Conservation (phyloP, 768 basidiomycete genomes). For the Serpula lacrymans region DNA sequence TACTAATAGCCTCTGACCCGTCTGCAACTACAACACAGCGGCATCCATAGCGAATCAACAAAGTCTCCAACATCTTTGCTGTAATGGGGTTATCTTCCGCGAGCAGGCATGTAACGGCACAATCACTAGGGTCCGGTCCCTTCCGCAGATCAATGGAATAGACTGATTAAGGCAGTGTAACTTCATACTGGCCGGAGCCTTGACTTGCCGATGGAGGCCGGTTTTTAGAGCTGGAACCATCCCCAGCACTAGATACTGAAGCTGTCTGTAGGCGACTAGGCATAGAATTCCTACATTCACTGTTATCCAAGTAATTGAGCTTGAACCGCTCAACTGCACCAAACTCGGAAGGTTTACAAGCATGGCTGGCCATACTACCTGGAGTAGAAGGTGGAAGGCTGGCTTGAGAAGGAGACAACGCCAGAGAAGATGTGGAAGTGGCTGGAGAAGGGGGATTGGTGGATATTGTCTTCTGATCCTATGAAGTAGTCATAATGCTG, state of each 20-base stretch:
- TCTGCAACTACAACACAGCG: constrained; percentile 96
- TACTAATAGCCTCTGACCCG: constrained; percentile 94
- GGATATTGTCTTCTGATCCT: constrained; percentile 56
- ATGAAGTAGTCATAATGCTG: constrained; percentile 66
- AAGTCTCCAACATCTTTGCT: constrained; percentile 93
- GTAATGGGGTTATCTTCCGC: constrained; percentile 99
- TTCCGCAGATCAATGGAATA: constrained; percentile 78
- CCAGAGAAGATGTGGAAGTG: constrained; percentile 87
- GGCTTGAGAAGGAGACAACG: constrained; percentile 81
- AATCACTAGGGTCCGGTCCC: constrained; percentile 75
- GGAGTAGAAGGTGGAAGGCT: constrained; percentile 72
- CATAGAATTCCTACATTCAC: constrained; percentile 77
- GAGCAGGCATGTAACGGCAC: constrained; percentile 88
- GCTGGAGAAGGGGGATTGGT: constrained; percentile 91
- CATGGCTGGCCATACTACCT: constrained; percentile 53
- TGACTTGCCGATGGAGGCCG: constrained; percentile 61
- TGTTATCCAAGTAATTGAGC: constrained; percentile 71
- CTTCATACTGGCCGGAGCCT: constrained; percentile 49
- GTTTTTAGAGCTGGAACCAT: constrained; percentile 73
- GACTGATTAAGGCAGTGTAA: constrained; percentile 80
- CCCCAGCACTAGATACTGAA: constrained; percentile 78
- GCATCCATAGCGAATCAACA: constrained; percentile 91
- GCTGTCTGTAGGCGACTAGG: constrained; percentile 86
- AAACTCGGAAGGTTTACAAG: constrained; percentile 86
- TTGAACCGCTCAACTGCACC: constrained; percentile 89